Base-by-base conservation (phyloP, 2,329 filamentous ascomycete species). In the Penicillium decumbens region DNA sequence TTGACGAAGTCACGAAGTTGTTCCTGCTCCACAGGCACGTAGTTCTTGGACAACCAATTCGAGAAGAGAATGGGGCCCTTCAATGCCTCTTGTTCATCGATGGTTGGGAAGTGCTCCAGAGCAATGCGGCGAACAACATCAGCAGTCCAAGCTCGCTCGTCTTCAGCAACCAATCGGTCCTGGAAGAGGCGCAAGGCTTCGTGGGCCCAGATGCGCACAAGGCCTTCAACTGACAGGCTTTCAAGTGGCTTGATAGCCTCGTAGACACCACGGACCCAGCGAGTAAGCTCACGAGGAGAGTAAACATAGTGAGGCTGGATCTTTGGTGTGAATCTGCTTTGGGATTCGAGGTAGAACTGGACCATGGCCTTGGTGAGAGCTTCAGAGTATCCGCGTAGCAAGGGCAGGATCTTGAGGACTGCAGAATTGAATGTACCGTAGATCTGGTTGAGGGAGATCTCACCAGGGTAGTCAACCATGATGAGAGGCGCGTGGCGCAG, bases 231-330 rank as follows among this genome's bases (percentile, higher is more conserved):
- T 1, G 89, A 83, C 20, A 99, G 77, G 9, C 80, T 87, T 71
- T 98, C 93, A 10, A 98, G 80, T 10, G 95, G 93, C 54, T 88
- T 83, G 57, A 99, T 95, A 0, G 93, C 92, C 72, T 99, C 93
- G 62, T 99, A 98, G 18, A 99, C 81, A 74, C 95, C 93, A 58
- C 95, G 88, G 27, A 95, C 92, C 93, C 93, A 99, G 68, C 93
- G 82, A 10, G 95, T 98, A 63, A 99, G 79, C 69, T 99, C 93
- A 85, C 93, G 89, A 66, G 93, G 93, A 70, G 91, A 96, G 80
- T 99, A 99, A 40, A 99, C 91, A 68, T 99, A 99, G 69, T 98
- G 93, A 0, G 93, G 93, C 66, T 98, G 93, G 35, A 97, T 96
- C 72, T 95, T 87, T 6, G 93, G 87, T 8, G 93, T 98, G 67